Evolutionary conservation across 805 yeast genomes (phyloP).

Genomic region (Jamesozyma spencerorum): DNA sequence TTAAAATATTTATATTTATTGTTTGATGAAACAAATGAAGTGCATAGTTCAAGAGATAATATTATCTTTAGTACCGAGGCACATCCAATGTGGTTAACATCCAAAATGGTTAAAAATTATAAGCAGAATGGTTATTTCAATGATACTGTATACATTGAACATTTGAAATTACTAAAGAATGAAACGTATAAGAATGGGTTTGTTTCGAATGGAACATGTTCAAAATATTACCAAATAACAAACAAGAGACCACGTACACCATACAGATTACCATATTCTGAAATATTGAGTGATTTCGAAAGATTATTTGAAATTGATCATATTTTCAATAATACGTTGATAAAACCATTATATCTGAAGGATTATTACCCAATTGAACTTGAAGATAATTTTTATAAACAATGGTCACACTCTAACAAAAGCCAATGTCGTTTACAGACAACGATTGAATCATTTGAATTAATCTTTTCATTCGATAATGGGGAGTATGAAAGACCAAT

Average conservation of each 20-base stretch:
- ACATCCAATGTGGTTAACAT: constrained; percentile 74
- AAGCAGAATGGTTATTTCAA: constrained; percentile 14
- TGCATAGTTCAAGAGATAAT: constrained; percentile 34
- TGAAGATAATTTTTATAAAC: constrained; percentile 25
- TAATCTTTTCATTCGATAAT: constrained; percentile 17
- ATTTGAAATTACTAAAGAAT: constrained; percentile 10
- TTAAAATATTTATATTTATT: constrained; percentile 71
- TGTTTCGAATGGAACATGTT: too few relatives aligned
- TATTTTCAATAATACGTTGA: constrained; percentile 32
- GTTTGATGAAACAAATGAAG: constrained; percentile 62
- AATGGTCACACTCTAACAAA: constrained; percentile 18
- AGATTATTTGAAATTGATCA: constrained; percentile 40
- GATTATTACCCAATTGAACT: constrained; percentile 27
- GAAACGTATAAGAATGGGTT: too few relatives aligned
- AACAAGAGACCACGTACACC: not conserved
- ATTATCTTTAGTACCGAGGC: constrained; percentile 78
- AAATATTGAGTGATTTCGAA: constrained; percentile 31
- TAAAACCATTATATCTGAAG: constrained; percentile 34
- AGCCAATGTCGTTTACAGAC: constrained; percentile 12
- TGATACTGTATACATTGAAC: constrained; percentile 11
- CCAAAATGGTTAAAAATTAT: constrained; percentile 25
- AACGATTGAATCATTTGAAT: constrained; percentile 24
- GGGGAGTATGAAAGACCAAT: constrained; percentile 9
- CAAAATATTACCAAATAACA: too few relatives aligned
- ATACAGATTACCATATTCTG: constrained; percentile 25